Conservation (phyloP, 352 stramenopile species). For the Halophytophthora batemanensis region DNA sequence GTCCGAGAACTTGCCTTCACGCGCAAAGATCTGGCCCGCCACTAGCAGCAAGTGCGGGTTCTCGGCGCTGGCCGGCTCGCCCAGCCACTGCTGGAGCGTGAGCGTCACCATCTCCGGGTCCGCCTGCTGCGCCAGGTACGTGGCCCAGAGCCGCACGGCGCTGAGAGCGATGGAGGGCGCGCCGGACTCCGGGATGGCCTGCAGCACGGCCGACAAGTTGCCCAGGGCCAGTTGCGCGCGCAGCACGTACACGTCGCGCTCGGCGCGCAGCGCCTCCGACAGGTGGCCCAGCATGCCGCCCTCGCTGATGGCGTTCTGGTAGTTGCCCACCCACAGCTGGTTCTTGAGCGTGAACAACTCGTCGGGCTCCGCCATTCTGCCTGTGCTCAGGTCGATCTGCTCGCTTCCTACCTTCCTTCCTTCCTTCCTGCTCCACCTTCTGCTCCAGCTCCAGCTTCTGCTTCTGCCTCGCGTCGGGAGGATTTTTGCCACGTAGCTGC, state of each 20-base stretch:
- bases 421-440: no score
- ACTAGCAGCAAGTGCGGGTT: constrained; percentile 92
- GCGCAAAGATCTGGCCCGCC: constrained; percentile 92
- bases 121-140: constrained; percentile 67
- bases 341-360: constrained; percentile 98
- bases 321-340: constrained; percentile 97
- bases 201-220: constrained; percentile 88
- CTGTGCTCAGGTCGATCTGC: background rate
- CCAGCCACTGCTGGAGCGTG: constrained; percentile 91
- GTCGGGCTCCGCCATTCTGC: constrained; percentile 95
- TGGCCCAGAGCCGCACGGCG: constrained; percentile 86
- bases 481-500: no score
- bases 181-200: constrained; percentile 75
- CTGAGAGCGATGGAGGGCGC: constrained; percentile 70
- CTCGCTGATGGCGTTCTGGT: constrained; percentile 92
- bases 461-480: no score
- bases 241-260: constrained; percentile 94
- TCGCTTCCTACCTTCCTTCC: background rate
- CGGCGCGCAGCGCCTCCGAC: constrained; percentile 78
- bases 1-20: constrained; percentile 91
- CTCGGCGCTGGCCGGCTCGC: constrained; percentile 68
- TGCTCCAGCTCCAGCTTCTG: no score
- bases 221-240: constrained; percentile 89
- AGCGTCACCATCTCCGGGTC: constrained; percentile 88
- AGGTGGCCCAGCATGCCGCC: constrained; percentile 86